phyloP scores from a whole-genome alignment of 2,329 filamentous ascomycete genomes.

The Basipetospora chlamydospora region DNA sequence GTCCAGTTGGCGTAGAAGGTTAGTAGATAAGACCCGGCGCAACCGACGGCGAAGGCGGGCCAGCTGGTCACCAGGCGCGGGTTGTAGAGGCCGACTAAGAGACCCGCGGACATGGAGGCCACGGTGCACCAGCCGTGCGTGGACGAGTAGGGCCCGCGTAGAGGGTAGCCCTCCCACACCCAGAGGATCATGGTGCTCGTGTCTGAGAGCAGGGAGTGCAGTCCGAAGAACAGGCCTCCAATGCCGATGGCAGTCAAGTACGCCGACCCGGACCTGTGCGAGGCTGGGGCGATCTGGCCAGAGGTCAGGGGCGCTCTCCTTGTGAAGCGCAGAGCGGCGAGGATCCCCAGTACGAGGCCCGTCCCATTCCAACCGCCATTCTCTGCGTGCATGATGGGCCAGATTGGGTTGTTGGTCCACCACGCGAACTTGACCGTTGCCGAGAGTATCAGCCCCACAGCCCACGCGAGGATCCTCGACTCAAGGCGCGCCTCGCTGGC shows the following conservation, averaged over 20 bases:
- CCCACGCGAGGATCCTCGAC: slow-evolving; percentile 65
- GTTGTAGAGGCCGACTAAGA: slow-evolving; percentile 60
- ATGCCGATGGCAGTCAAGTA: slow-evolving; percentile 62
- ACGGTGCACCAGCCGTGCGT: slow-evolving; percentile 86
- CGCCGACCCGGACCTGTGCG: slow-evolving; percentile 46
- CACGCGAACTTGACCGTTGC: slow-evolving; percentile 85
- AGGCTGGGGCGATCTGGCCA: slow-evolving; percentile 17
- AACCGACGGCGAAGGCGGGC: slow-evolving; percentile 66
- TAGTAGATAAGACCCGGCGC: slow-evolving; percentile 61
- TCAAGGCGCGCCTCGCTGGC: slow-evolving; percentile 64
- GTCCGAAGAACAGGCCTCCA: slow-evolving; percentile 70
- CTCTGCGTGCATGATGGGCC: slow-evolving; percentile 79
- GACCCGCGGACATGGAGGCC: slow-evolving; percentile 70
- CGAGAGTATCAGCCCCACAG: slow-evolving; percentile 69
- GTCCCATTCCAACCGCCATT: slow-evolving; percentile 90
- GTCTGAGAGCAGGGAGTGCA: slow-evolving; percentile 88
- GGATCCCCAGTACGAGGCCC: slow-evolving; percentile 59
- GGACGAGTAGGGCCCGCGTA: slow-evolving; percentile 72
- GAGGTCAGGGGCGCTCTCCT: slow-evolving; percentile 41
- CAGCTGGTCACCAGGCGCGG: slow-evolving; percentile 62
- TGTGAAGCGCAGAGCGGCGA: slow-evolving; percentile 65
- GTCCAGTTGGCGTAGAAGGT: slow-evolving; percentile 71
- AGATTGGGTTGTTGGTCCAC: slow-evolving; percentile 90
- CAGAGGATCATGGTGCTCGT: slow-evolving; percentile 98
- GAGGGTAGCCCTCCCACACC: slow-evolving; percentile 94